Evolutionary conservation across 148 eudicot species (phyloP).

Genomic region (Hydrangea macrophylla): DNA sequence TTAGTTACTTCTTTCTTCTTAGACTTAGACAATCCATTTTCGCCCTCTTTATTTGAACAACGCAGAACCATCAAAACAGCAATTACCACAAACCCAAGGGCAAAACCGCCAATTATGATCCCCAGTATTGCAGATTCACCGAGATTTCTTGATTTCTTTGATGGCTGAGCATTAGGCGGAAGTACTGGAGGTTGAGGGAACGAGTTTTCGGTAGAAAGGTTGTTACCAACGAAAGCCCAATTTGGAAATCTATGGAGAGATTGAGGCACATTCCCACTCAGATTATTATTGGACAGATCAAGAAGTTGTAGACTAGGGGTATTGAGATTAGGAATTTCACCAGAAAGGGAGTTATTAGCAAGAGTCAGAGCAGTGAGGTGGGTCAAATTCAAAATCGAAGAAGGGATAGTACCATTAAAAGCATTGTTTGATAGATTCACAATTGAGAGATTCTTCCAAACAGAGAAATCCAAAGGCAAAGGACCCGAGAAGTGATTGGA

Average conservation of each 20-base stretch:
- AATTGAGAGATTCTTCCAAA: conserved; percentile 46
- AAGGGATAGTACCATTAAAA: conserved; percentile 59
- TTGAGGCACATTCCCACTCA: conserved; percentile 58
- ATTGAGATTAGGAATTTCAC: conserved; percentile 48
- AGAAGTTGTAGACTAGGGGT: conserved; percentile 40
- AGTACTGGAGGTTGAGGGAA: conserved; percentile 29
- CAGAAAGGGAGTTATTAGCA: conserved; percentile 60
- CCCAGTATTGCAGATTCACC: conserved; percentile 54
- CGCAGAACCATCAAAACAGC: conserved; percentile 41
- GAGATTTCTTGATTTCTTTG: conserved; percentile 30
- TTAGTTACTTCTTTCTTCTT: conserved; percentile 26
- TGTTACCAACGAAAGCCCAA: conserved; percentile 53
- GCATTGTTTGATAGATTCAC: conserved; percentile 53
- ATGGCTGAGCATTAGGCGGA: conserved; percentile 27
- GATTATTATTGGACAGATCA: conserved; percentile 59
- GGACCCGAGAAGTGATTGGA: conserved; percentile 50
- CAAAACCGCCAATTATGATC: conserved; percentile 46
- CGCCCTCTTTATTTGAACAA: conserved; percentile 29
- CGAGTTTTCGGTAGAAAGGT: conserved; percentile 24
- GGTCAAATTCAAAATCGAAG: conserved; percentile 49
- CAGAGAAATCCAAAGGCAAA: conserved; percentile 50
- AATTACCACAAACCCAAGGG: conserved; percentile 32
- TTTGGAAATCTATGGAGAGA: conserved; percentile 54
- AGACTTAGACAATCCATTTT: conserved; percentile 11
- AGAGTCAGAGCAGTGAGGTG: conserved; percentile 51